Conservation (phyloP, 441 rosid species). For the Omphalea diandra region DNA sequence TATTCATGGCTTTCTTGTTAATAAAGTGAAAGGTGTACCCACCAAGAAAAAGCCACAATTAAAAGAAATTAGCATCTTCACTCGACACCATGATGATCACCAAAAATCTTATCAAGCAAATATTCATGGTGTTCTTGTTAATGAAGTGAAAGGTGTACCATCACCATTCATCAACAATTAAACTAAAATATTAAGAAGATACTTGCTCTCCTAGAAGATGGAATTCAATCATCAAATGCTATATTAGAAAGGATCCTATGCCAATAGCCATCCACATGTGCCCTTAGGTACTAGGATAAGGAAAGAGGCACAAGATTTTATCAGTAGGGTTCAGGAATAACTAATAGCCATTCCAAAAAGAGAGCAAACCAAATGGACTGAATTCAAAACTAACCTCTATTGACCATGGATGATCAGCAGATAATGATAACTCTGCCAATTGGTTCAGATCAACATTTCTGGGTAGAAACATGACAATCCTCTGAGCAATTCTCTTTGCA, state of each 20-base stretch:
- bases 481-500: conserved; percentile 58
- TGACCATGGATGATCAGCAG: conserved; percentile 66
- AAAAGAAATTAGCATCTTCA: too few species aligned
- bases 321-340: conserved; percentile 7
- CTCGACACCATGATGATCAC: not conserved
- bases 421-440: conserved; percentile 72
- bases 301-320: not conserved
- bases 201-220: not conserved
- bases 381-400: conserved; percentile 59
- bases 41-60: too few species aligned
- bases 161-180: not conserved
- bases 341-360: conserved; percentile 14
- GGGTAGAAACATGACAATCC: conserved; percentile 83
- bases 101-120: not conserved
- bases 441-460: conserved; percentile 79
- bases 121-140: not conserved
- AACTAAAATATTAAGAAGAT: not conserved
- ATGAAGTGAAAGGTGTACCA: not conserved
- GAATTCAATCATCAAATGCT: not conserved
- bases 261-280: not conserved
- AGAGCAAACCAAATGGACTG: not conserved
- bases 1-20: too few species aligned
- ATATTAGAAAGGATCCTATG: not conserved
- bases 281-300: not conserved
- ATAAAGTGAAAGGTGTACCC: not conserved